Base-by-base conservation (phyloP, 2,329 filamentous ascomycete species). In the Zasmidium angulare region DNA sequence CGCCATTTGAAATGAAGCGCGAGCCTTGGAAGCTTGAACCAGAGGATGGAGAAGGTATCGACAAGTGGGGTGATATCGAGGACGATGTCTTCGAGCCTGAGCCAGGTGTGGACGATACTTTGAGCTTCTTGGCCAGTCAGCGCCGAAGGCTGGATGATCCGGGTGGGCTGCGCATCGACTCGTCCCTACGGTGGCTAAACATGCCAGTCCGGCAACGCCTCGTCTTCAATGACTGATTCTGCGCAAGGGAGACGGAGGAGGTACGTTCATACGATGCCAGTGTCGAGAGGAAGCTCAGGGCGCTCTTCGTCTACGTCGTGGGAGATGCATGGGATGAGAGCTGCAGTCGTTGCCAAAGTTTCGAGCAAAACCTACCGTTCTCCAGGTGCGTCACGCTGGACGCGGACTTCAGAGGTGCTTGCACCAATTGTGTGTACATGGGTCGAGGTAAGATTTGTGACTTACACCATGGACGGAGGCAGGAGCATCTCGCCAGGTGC, bases 401-500 rank as follows among this genome's bases (percentile, higher is more conserved):
- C 20, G n/a, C 12, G 6, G 19, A 2, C 3, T 55, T 49, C 11
- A 46, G 9, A 4, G 53, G 53, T n/a, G 53, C 53, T n/a, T 55
- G 53, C 46, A n/a, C 53, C 12, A 55, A 55, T 31, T 55, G 53
- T 43, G n/a, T 23, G 12, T 48, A 47, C 23, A 2, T 9, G 19
- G 17, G 43, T 14, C n/a, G 19, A 3, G 22, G 24, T 6, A 29
- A 17, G n/a, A 4, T 9, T 11, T 49, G 53, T 23, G 20, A 24
- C 17, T 36, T 21, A 6, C 53, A 55, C 21, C 26, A 29, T 11
- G 26, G 11, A 4, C 6, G 4, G 26, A 29, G 26, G 26, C 26
- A 4, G 26, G 26, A 29, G 11, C 26, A 29, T 29, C 4, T 11
- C 26, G 11, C 11, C 26, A 29, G 26, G 26, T 29, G 26, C 26